Base-by-base conservation (phyloP, 352 stramenopile species). In the Pythium pyrilobum region DNA sequence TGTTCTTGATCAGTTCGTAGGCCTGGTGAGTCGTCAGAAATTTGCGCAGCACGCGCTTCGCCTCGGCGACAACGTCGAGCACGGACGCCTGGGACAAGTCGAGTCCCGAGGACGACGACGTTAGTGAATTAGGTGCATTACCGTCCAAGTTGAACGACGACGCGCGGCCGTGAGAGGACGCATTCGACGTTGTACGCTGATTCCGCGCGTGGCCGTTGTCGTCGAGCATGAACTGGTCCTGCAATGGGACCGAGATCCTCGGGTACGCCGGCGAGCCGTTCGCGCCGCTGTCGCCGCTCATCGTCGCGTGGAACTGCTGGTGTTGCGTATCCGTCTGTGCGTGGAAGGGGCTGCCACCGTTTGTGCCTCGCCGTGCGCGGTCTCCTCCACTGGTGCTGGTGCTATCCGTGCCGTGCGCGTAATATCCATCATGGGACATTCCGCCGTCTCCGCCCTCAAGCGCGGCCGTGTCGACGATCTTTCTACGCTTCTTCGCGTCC, bases 1-100 rank as follows among this genome's bases (percentile, higher is more conserved):
- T 98, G 46, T 95, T 92, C 67, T 97, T 92, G 52, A 99, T 87
- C n/a, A 98, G 79, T 42, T 97, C 91, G 69, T 98, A 99, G 68
- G 93, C 98, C 59, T 81, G 85, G 55, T 95, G 85, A 9, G 80
- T 71, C 41, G 80, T 58, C 24, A 98, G 72, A 68, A 98, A 98
- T 2, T 84, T 70, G 21, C 78, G 78, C 40, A 98, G 96, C 5
- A 93, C 83, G 2, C 56, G 62, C 29, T 72, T 77, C n/a, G 72
- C 83, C 64, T 93, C 83, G 20, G 83, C 72, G 15, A 93, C 78
- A 29, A 93, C 66, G 50, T 93, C 78, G 48, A 89, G 47, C 16
- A 70, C 64, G 1, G 74, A 72, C 10, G 66, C 59, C 20, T 73
- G 67, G 31, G 72, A 66, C 25, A 89, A 42, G 59, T 85, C 69